These are phyloP conservation scores for Mesembryanthemum crystallinum DNA, from an alignment of 148 eudicot species.

Conservation along the genomic window DNA sequence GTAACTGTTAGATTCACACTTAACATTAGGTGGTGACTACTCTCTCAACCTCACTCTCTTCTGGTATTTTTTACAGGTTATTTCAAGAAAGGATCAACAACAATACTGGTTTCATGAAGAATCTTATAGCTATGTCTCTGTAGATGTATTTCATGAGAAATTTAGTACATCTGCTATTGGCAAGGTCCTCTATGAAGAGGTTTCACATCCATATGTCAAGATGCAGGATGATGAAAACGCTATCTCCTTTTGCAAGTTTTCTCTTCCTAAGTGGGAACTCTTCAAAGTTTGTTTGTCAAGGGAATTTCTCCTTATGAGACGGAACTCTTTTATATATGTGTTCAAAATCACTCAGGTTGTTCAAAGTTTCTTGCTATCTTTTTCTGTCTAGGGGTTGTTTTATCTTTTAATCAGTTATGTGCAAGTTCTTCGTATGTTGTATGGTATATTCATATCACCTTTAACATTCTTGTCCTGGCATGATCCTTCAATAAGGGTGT, in stretches of 20 bases:
- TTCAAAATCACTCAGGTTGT: conserved; percentile 66
- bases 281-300: conserved; percentile 71
- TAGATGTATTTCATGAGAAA: conserved; percentile 44
- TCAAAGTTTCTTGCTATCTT: neutral
- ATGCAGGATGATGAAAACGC: conserved; percentile 42
- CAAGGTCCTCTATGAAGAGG: conserved; percentile 40
- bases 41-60: neutral
- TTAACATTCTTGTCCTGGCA: neutral
- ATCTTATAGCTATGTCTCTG: conserved; percentile 43
- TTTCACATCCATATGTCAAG: conserved; percentile 44
- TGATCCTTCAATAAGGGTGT: neutral
- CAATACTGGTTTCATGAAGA: conserved; percentile 53
- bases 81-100: conserved; percentile 77
- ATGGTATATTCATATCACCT: neutral
- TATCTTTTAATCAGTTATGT: neutral
- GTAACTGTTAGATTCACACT: conserved; percentile 29
- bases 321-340: conserved; percentile 64
- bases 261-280: conserved; percentile 62
- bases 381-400: neutral
- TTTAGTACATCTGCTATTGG: conserved; percentile 50
- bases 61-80: conserved; percentile 40
- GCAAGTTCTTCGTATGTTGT: neutral
- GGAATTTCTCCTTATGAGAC: conserved; percentile 67
- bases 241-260: conserved; percentile 40
- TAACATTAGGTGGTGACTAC: neutral